These are phyloP conservation scores for Pythium graminicola DNA, from an alignment of 352 stramenopile genomes.

Conservation along the genomic window DNA sequence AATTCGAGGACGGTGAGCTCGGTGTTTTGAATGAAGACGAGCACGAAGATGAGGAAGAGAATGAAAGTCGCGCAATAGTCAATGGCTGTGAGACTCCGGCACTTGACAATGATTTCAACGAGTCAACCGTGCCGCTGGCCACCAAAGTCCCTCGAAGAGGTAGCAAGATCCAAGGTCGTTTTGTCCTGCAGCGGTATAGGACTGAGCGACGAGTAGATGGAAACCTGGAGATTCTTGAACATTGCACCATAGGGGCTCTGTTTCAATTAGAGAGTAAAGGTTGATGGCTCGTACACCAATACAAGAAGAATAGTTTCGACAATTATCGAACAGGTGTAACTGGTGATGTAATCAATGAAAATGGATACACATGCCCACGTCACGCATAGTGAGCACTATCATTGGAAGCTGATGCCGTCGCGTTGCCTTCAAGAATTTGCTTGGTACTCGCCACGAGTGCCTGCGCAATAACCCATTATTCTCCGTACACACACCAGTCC, in stretches of 20 bases:
- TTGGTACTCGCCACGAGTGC: conserved; percentile 38
- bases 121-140: background rate
- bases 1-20: background rate
- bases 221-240: background rate
- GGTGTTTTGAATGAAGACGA: conserved; percentile 7
- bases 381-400: conserved; percentile 10
- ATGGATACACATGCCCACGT: background rate
- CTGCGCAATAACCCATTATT: conserved; percentile 2
- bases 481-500: no score
- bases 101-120: background rate
- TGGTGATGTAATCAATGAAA: background rate
- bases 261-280: background rate
- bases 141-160: background rate
- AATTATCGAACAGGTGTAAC: background rate
- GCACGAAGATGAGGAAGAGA: background rate
- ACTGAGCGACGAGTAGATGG: background rate
- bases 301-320: no score
- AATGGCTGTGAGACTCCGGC: background rate
- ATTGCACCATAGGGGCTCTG: background rate
- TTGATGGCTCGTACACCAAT: background rate
- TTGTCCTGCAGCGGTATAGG: background rate
- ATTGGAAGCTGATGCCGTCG: background rate
- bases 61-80: background rate
- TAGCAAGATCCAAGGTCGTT: background rate
- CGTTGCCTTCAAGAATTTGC: conserved; percentile 27